Evolutionary conservation across 495 filamentous ascomycete genomes (phyloP).

Genomic region (Hyaloscypha bicolor): DNA sequence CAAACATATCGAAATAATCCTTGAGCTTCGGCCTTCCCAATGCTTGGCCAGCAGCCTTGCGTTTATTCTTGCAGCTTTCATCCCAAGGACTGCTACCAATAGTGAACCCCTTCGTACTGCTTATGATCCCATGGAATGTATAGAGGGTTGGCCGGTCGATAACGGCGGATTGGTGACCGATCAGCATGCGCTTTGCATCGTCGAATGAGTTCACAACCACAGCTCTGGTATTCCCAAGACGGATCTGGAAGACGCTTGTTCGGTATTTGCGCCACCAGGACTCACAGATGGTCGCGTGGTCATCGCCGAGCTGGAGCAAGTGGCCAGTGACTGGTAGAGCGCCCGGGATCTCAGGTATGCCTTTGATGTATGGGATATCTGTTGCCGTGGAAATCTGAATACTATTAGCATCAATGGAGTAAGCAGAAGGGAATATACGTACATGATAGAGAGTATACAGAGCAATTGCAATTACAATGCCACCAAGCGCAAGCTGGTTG

Average conservation of each 20-base stretch:
- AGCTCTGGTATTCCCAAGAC: conserved; percentile 53
- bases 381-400: conserved; percentile 18
- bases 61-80: conserved; percentile 60
- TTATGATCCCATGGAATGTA: conserved; percentile 52
- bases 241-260: conserved; percentile 57
- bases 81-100: conserved; percentile 66
- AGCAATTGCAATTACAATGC: background rate
- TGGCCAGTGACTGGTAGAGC: conserved; percentile 19
- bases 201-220: conserved; percentile 53
- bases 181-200: conserved; percentile 47
- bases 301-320: conserved; percentile 55
- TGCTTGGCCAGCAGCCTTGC: conserved; percentile 63
- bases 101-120: conserved; percentile 58
- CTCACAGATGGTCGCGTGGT: conserved; percentile 57
- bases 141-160: conserved; percentile 52
- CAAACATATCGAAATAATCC: conserved; percentile 62
- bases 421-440: background rate
- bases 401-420: background rate
- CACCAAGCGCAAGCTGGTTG: conserved; percentile 7
- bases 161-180: conserved; percentile 48
- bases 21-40: conserved; percentile 62
- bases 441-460: conserved; percentile 20
- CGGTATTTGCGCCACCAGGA: conserved; percentile 55
- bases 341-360: conserved; percentile 23
- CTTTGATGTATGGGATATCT: conserved; percentile 25